Conservation (phyloP, 345 rosid genomes). For the Camelina neglecta region DNA sequence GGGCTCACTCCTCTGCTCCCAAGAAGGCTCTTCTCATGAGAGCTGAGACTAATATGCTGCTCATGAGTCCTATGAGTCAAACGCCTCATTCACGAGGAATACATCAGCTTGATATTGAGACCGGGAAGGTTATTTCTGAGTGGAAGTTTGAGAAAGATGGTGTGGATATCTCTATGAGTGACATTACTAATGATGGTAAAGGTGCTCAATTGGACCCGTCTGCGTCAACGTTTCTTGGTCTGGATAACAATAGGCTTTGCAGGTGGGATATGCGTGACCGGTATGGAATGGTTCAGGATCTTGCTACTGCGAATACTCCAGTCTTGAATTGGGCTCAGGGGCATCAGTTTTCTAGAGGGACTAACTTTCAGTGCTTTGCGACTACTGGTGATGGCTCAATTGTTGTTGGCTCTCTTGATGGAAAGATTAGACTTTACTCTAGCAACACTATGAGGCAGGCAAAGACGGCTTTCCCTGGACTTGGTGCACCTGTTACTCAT, state of each 20-base stretch:
- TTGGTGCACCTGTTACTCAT: constrained; percentile 93
- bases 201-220: constrained; percentile 96
- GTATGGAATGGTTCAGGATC: constrained; percentile 88
- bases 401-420: constrained; percentile 97
- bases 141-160: constrained; percentile 99
- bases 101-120: constrained; percentile 97
- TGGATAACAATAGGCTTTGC: constrained; percentile 94
- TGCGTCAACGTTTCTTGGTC: constrained; percentile 90
- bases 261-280: constrained; percentile 99
- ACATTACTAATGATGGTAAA: constrained; percentile 88
- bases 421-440: constrained; percentile 93
- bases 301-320: constrained; percentile 67
- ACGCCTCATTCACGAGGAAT: constrained; percentile 73
- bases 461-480: constrained; percentile 97
- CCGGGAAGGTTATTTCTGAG: constrained; percentile 85
- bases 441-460: constrained; percentile 94
- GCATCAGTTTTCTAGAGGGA: constrained; percentile 98
- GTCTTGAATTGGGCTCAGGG: constrained; percentile 94
- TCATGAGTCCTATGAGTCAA: constrained; percentile 88
- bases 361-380: constrained; percentile 97
- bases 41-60: constrained; percentile 95
- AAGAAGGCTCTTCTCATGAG: constrained; percentile 93
- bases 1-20: constrained; percentile 69
- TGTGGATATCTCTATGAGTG: constrained; percentile 90
- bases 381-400: constrained; percentile 98